Conservation (phyloP, 148 eudicot genomes). For the Agrostemma githago region DNA sequence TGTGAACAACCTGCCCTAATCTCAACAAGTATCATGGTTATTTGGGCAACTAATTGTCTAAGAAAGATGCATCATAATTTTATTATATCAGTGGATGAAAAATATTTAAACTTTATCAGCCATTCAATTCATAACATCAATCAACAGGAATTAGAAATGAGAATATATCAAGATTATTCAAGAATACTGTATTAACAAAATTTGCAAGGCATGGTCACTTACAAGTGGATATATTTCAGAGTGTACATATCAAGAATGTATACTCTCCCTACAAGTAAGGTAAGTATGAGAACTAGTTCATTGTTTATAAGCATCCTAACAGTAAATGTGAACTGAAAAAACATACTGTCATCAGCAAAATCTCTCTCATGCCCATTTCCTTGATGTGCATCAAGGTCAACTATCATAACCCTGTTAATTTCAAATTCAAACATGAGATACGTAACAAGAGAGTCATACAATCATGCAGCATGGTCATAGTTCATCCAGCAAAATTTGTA, state of each 20-base stretch:
- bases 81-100: not conserved
- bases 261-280: constrained; percentile 57
- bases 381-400: constrained; percentile 99
- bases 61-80: not conserved
- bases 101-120: not conserved
- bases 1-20: not conserved
- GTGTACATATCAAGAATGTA: constrained; percentile 88
- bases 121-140: not conserved
- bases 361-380: constrained; percentile 96
- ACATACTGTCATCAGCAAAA: constrained; percentile 73
- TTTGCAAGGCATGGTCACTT: constrained; percentile 30
- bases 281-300: constrained; percentile 12
- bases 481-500: not conserved
- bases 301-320: not conserved
- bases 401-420: constrained; percentile 72
- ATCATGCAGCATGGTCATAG: not conserved
- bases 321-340: constrained; percentile 1
- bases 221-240: constrained; percentile 82
- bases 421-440: constrained; percentile 9
- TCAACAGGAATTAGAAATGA: not conserved
- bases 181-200: not conserved
- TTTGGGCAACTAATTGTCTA: not conserved
- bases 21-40: not conserved
- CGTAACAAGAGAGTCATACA: not conserved
- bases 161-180: not conserved